Evolutionary conservation across 1,284 basidiomycete species (phyloP).

Genomic region (Ustilago trichophora): DNA sequence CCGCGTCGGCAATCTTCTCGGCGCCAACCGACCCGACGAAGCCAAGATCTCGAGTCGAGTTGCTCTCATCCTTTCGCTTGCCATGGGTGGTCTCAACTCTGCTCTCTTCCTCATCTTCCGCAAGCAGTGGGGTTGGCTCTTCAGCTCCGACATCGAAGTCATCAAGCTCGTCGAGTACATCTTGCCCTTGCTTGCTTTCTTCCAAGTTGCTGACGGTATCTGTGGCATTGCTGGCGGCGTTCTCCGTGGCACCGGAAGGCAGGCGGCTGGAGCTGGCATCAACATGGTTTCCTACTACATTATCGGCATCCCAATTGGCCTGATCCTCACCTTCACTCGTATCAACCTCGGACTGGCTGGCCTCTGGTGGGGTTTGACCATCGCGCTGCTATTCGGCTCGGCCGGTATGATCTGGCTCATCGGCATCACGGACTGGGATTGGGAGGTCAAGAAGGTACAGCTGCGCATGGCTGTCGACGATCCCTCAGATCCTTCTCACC

Average conservation of each 20-base stretch:
- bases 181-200: constrained; percentile 75
- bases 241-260: constrained; percentile 78
- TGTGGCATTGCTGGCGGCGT: constrained; percentile 78
- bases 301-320: constrained; percentile 69
- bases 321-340: constrained; percentile 68
- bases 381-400: constrained; percentile 68
- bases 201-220: constrained; percentile 76
- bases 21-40: constrained; percentile 63
- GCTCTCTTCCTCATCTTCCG: constrained; percentile 78
- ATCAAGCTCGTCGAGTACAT: constrained; percentile 76
- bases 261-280: constrained; percentile 69
- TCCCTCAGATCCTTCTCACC: constrained; percentile 22
- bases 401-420: constrained; percentile 66
- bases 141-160: constrained; percentile 83
- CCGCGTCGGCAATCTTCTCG: constrained; percentile 73
- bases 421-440: constrained; percentile 68
- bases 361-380: constrained; percentile 69
- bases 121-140: constrained; percentile 79
- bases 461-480: constrained; percentile 47
- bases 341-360: constrained; percentile 66
- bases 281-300: constrained; percentile 70
- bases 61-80: constrained; percentile 50
- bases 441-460: constrained; percentile 56
- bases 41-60: constrained; percentile 64
- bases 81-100: constrained; percentile 68